phyloP scores from a whole-genome alignment of 352 stramenopile genomes.

The Halophytophthora batemanensis region DNA sequence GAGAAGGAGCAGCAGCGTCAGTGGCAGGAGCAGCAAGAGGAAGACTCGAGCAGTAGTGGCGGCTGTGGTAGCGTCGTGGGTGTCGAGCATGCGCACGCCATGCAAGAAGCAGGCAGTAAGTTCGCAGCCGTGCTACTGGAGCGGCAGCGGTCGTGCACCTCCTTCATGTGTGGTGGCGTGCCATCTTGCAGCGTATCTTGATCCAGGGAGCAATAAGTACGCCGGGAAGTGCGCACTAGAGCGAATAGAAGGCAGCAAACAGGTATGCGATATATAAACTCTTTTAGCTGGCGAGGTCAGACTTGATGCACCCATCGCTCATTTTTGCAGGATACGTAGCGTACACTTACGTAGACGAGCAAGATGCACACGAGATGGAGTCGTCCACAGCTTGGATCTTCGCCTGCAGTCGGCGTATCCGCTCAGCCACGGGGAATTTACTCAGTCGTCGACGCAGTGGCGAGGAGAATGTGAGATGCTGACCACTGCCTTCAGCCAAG shows the following conservation, averaged over 20 bases:
- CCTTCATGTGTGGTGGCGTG: constrained; percentile 28
- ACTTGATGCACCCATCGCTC: too few species aligned
- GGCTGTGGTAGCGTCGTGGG: constrained; percentile 13
- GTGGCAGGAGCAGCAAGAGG: constrained; percentile 15
- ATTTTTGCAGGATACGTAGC: too few species aligned
- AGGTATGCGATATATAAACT: too few species aligned
- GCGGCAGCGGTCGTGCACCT: constrained; percentile 31
- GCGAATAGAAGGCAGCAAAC: too few species aligned
- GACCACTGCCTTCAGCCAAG: constrained; percentile 7
- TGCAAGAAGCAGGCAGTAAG: constrained; percentile 8
- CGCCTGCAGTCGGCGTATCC: constrained; percentile 28
- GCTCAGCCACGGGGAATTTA: constrained; percentile 40
- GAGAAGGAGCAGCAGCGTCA: constrained; percentile 21
- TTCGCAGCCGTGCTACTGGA: constrained; percentile 22
- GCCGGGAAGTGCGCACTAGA: too few species aligned
- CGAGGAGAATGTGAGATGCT: constrained; percentile 56
- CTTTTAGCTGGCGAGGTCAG: too few species aligned
- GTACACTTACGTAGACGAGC: neutral
- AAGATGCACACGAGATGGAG: constrained; percentile 25
- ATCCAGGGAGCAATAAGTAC: too few species aligned
- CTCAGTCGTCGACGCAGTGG: constrained; percentile 41
- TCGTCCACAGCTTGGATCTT: constrained; percentile 45
- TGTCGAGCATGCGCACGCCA: constrained; percentile 4
- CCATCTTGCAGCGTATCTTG: constrained; percentile 31
- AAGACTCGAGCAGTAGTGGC: constrained; percentile 3